phyloP scores from a whole-genome alignment of 306 rosid species.

The Nissolia schottii region DNA sequence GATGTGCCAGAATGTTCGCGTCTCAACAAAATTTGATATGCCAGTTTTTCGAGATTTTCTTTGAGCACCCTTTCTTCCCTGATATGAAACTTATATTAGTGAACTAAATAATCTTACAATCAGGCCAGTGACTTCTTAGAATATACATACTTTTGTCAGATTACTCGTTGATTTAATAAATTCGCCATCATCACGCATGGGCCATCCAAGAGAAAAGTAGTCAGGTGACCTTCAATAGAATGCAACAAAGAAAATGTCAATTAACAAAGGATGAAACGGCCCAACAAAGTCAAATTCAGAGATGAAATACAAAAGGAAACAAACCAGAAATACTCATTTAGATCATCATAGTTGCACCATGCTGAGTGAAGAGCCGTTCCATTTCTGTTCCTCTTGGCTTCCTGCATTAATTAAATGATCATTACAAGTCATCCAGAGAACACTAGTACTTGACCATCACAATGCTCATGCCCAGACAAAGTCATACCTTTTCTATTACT shows the following conservation, averaged over 20 bases:
- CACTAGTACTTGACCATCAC: conserved; percentile 16
- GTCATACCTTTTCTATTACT: conserved; percentile 70
- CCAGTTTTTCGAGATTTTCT: conserved; percentile 60
- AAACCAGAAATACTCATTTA: conserved; percentile 96
- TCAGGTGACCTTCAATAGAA: conserved; percentile 63
- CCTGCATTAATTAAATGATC: conserved; percentile 44
- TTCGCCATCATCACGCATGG: conserved; percentile 97
- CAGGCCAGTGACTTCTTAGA: conserved; percentile 12
- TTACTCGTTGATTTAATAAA: conserved; percentile 81
- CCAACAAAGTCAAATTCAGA: conserved; percentile 20
- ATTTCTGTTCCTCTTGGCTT: conserved; percentile 58
- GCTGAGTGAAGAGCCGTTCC: conserved; percentile 79
- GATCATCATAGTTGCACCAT: conserved; percentile 97
- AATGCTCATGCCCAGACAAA: conserved; percentile 7
- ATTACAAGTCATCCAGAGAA: conserved; percentile 1
- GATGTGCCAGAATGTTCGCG: conserved; percentile 88
- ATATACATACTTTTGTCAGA: conserved; percentile 40
- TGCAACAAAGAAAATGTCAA: neutral
- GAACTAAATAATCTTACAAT: neutral
- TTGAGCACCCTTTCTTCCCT: conserved; percentile 64
- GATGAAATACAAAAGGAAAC: conserved; percentile 31
- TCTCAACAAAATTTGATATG: conserved; percentile 82
- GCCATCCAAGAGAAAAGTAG: conserved; percentile 99
- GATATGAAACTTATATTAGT: conserved; percentile 23
- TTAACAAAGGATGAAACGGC: conserved; percentile 7